These are phyloP conservation scores for Wickerhamiella brachini DNA, from an alignment of 805 yeast genomes.

Conservation along the genomic window DNA sequence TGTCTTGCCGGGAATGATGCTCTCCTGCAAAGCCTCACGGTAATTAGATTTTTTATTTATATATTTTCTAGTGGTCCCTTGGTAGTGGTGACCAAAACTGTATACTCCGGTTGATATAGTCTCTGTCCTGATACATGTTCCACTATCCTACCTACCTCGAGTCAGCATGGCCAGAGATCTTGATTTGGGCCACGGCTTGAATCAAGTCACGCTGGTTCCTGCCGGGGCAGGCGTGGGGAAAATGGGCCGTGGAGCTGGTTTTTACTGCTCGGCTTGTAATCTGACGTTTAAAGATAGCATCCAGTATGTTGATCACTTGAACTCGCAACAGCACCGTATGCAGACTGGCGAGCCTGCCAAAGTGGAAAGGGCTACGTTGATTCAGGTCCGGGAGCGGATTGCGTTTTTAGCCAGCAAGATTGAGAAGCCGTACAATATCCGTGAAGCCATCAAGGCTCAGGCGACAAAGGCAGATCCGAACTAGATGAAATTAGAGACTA, in stretches of 20 bases:
- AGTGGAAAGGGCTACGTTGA: conserved; percentile 32
- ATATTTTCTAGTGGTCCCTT: no score
- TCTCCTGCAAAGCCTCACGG: no score
- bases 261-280: conserved; percentile 69
- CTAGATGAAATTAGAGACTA: neutral
- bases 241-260: conserved; percentile 59
- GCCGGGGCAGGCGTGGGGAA: conserved; percentile 25
- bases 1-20: no score
- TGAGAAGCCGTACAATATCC: conserved; percentile 4
- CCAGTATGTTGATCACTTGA: conserved; percentile 71
- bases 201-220: conserved; percentile 24
- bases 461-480: no score
- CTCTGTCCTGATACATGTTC: no score
- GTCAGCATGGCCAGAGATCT: neutral
- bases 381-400: conserved; percentile 33
- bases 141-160: neutral
- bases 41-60: no score
- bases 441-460: neutral
- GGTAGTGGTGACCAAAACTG: no score
- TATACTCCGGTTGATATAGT: no score
- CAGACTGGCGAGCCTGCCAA: conserved; percentile 27
- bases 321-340: conserved; percentile 46
- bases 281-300: conserved; percentile 71
- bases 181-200: conserved; percentile 21
- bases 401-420: conserved; percentile 25